Evolutionary conservation across 2,329 filamentous ascomycete genomes (phyloP).

Genomic region (Alternaria arbusti): DNA sequence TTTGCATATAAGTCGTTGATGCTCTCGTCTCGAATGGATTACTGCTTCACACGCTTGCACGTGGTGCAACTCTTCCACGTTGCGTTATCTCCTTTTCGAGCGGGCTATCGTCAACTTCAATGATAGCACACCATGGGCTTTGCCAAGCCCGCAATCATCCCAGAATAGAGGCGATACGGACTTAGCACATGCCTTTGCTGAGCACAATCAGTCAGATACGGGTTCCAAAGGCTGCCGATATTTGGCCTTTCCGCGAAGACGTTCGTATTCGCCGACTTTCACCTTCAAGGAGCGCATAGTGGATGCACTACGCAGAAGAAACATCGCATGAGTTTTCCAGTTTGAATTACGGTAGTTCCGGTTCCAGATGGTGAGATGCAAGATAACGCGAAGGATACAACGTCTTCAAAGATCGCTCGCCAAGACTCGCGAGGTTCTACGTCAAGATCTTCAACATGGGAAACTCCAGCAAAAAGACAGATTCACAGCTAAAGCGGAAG

Average conservation of each 20-base stretch:
- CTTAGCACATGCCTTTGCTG: background rate
- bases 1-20: background rate
- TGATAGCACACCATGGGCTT: background rate
- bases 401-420: background rate
- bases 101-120: background rate
- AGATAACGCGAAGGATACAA: background rate
- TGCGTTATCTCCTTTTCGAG: background rate
- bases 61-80: conserved; percentile 4
- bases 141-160: background rate
- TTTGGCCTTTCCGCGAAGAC: background rate
- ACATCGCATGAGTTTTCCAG: background rate
- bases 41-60: conserved; percentile 4
- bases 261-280: background rate
- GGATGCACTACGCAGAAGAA: background rate
- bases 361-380: background rate
- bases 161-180: background rate
- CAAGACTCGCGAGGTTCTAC: background rate
- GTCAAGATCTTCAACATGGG: background rate
- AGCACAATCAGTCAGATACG: background rate
- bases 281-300: background rate
- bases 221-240: background rate
- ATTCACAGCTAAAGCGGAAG: background rate
- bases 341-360: background rate
- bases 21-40: background rate
- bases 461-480: background rate